Base-by-base conservation (phyloP, 176 grass and related monocot species). In the Juncus effusus region DNA sequence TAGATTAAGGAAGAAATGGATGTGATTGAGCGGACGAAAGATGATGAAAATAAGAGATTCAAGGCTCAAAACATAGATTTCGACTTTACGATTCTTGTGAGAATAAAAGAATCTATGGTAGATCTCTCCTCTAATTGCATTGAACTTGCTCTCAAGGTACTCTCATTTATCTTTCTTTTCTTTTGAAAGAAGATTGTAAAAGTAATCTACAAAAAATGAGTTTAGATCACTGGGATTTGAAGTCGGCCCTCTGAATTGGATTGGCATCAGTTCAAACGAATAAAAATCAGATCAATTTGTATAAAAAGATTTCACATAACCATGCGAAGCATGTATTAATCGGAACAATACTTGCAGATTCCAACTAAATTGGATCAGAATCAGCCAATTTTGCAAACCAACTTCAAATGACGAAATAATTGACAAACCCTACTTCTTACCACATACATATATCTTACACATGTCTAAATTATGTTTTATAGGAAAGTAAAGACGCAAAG, bases 1-100 rank as follows among this genome's bases (percentile, higher is more conserved):
- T 69, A 90, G 86, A 79, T 90, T 16, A 90, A 82, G 56, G 78
- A 90, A 54, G 82, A 82, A 72, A 61, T 85, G 62, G 82, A 90
- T 75, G 45, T 82, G 55, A 79, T 85, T 40, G 87, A 90, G 42
- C 82, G 82, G 37, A 85, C 19, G 51, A 82, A 82, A 59, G 82
- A 90, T 10, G 87, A 82, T 28, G 86, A 85, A 78, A 39, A 1
- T 36, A 85, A 85, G 66, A 73, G 86, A 78, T 82, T 85, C 56
- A 76, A 79, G 38, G 71, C 47, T 15, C 86, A 85, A 36, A 64
- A 64, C 42, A 82, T 90, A 15, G 55, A 64, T 6, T 85, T 90
- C 10, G 87, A 90, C 51, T 80, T 79, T 2, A 36, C 36, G 41
- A 42, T 74, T 54, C 71, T 85, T 38, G 16, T 79, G 51, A 73